Percentiles rank a stretch among this genome's conserved stretches.
phyloP scores from a whole-genome alignment of 768 basidiomycete species.

The Austroboletus eburneus region DNA sequence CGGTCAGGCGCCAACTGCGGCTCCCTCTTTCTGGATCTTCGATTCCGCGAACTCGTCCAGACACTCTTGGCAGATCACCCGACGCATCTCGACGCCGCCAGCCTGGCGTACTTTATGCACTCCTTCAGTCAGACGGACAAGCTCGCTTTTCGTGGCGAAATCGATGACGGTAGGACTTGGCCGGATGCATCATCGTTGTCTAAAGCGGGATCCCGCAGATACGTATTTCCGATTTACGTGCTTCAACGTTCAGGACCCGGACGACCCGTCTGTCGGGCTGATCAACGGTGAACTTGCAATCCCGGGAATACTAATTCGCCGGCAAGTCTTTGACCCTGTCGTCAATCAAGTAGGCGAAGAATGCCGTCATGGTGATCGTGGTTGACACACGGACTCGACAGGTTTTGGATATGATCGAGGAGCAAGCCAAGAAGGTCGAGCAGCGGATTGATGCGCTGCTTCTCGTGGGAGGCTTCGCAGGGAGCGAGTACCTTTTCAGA shows the following conservation, averaged over 20 bases:
- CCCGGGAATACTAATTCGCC: constrained; percentile 72
- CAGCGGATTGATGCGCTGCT: constrained; percentile 78
- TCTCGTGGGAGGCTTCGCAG: constrained; percentile 87
- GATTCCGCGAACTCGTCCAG: constrained; percentile 78
- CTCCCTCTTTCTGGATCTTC: constrained; percentile 80
- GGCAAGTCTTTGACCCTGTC: constrained; percentile 87
- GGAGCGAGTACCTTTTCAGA: constrained; percentile 79
- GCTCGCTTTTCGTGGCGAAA: constrained; percentile 64
- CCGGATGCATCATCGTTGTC: background rate
- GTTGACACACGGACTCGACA: constrained; percentile 27
- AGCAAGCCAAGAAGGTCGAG: constrained; percentile 62
- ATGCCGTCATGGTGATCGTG: constrained; percentile 5
- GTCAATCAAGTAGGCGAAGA: constrained; percentile 58
- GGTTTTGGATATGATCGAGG: constrained; percentile 77
- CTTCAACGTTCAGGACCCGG: constrained; percentile 81
- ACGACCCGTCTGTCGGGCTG: constrained; percentile 76
- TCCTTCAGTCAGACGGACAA: constrained; percentile 89
- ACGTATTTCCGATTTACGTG: constrained; percentile 87
- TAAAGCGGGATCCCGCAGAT: constrained; percentile 39
- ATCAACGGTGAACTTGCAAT: constrained; percentile 82
- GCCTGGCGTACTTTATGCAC: constrained; percentile 84
- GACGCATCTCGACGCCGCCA: constrained; percentile 75
- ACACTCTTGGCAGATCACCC: constrained; percentile 80
- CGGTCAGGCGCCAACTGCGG: constrained; percentile 86
- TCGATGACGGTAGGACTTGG: constrained; percentile 61